Evolutionary conservation across 345 rosid species (phyloP).

Genomic region (Lepidium didymum): DNA sequence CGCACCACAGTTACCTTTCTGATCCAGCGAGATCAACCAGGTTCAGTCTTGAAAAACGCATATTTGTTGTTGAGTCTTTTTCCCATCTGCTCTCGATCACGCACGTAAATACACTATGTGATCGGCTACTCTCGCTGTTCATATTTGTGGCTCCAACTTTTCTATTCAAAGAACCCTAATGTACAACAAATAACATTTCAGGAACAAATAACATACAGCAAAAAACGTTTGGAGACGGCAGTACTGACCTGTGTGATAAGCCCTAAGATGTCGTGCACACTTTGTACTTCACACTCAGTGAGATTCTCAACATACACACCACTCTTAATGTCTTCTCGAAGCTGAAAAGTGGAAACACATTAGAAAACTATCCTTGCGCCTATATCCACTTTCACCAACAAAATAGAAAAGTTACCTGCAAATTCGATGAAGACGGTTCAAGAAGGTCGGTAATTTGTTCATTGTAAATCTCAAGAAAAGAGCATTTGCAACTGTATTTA

Average conservation of each 20-base stretch:
- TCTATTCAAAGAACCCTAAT: constrained; percentile 78
- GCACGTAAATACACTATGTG: constrained; percentile 91
- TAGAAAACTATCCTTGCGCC: background rate
- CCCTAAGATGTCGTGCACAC: constrained; percentile 71
- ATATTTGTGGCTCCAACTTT: constrained; percentile 92
- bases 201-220: constrained; percentile 1
- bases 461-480: constrained; percentile 92
- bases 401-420: constrained; percentile 45
- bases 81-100: constrained; percentile 95
- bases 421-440: constrained; percentile 84
- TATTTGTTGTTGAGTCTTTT: constrained; percentile 74
- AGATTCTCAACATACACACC: constrained; percentile 95
- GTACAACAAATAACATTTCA: constrained; percentile 12
- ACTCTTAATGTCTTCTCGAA: constrained; percentile 77
- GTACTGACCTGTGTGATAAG: constrained; percentile 67
- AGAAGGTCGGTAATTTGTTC: constrained; percentile 96
- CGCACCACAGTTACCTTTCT: constrained; percentile 51
- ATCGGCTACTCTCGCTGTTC: constrained; percentile 97
- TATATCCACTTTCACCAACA: background rate
- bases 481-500: constrained; percentile 88
- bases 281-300: constrained; percentile 76
- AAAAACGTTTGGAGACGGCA: background rate
- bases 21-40: constrained; percentile 95
- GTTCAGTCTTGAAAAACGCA: constrained; percentile 88
- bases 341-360: constrained; percentile 36